Percentiles rank a stretch among this genome's conserved stretches.
phyloP scores from a whole-genome alignment of 768 basidiomycete species.

The Suillus subaureus region DNA sequence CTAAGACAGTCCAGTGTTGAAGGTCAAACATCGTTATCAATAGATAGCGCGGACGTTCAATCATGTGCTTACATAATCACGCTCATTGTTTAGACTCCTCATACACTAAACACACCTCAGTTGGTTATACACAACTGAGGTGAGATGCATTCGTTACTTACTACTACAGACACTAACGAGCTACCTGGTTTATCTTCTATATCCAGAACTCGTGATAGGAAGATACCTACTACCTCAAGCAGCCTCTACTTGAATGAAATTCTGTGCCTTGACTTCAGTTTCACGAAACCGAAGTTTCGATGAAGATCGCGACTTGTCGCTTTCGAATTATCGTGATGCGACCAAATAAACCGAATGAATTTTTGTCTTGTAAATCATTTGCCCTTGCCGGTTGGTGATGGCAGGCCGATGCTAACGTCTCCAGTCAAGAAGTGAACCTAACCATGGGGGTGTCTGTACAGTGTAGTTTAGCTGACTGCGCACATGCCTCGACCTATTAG shows the following conservation, averaged over 20 bases:
- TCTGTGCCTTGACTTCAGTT: constrained; percentile 21
- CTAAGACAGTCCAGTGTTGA: no score
- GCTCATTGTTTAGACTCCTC: no score
- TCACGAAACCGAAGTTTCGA: constrained; percentile 33
- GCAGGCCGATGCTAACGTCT: constrained; percentile 1
- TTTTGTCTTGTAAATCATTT: constrained; percentile 5
- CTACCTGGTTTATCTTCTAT: no score
- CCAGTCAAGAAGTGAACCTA: constrained; percentile 6
- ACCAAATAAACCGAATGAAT: constrained; percentile 7
- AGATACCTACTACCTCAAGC: constrained; percentile 22
- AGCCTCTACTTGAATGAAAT: constrained; percentile 27
- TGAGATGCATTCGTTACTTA: no score
- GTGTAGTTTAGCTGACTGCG: background rate
- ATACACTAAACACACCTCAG: no score
- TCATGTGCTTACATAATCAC: no score
- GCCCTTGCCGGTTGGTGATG: constrained; percentile 6
- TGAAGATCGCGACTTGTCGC: constrained; percentile 24
- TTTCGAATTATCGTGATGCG: constrained; percentile 28
- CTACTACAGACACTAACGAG: no score
- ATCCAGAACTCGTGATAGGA: background rate
- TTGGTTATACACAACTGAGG: no score
- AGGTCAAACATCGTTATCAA: no score
- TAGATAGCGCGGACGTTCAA: no score
- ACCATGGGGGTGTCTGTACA: background rate
- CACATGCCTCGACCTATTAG: no score